Evolutionary conservation across 768 basidiomycete genomes (phyloP).

Genomic region (Steccherinum ochraceum): DNA sequence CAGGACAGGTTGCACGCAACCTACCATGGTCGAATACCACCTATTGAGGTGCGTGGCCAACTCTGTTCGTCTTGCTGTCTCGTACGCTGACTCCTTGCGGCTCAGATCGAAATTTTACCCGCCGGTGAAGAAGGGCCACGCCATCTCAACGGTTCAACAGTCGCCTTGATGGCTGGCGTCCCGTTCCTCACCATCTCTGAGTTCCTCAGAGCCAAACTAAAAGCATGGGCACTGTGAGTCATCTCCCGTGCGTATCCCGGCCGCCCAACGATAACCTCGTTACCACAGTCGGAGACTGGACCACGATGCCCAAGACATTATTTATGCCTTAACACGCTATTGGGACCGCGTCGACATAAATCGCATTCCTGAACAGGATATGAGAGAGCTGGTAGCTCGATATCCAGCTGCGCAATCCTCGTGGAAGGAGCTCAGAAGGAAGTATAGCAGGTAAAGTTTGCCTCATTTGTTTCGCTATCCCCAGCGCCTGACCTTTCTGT

Average conservation of each 20-base stretch:
- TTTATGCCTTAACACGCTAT: conserved; percentile 61
- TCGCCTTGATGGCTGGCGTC: conserved; percentile 60
- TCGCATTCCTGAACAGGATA: conserved; percentile 80
- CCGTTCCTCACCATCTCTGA: conserved; percentile 84
- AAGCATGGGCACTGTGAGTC: conserved; percentile 72
- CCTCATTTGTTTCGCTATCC: not conserved
- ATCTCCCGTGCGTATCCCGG: conserved; percentile 10
- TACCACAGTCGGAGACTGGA: conserved; percentile 56
- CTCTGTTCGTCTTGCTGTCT: not conserved
- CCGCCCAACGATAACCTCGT: conserved; percentile 2
- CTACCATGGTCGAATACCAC: conserved; percentile 70
- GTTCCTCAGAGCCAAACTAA: conserved; percentile 81
- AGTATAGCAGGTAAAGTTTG: conserved; percentile 53
- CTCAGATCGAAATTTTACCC: conserved; percentile 75
- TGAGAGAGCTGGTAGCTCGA: conserved; percentile 65
- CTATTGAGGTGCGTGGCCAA: conserved; percentile 56
- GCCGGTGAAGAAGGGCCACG: conserved; percentile 81
- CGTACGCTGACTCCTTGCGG: not conserved
- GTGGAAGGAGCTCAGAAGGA: conserved; percentile 70
- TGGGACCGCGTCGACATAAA: conserved; percentile 85
- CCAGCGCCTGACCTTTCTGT: not conserved
- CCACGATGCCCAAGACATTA: conserved; percentile 72
- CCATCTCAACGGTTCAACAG: conserved; percentile 58
- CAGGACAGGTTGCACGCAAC: conserved; percentile 61
- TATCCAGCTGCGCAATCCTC: conserved; percentile 59